Base-by-base conservation (phyloP, 495 filamentous ascomycete genomes). In the Aspergillus nanangensis region DNA sequence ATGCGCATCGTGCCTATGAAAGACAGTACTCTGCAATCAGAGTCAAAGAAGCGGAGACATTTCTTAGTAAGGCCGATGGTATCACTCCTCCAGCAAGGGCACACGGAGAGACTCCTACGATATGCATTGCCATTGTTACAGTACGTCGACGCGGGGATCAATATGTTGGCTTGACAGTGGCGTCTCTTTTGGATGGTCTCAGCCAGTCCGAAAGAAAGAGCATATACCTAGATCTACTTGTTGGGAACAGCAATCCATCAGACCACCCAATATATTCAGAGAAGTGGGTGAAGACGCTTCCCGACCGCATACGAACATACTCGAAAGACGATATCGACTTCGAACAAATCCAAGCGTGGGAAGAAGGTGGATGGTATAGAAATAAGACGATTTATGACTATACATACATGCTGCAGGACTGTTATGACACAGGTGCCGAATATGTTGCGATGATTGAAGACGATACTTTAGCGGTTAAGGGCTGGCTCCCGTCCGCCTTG, bases 101-200 rank as follows among this genome's bases (percentile, higher is more conserved):
- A 14, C 18, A 33, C 4, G 14, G 14, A 3, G 19, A 37, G 20
- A 3, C 31, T 11, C 44, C 53, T 2, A 48, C 32, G 1, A 1
- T 56, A 5, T 56, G 53, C 19, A 35, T 55, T 21, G 52, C 47
- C 14, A 51, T 56, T 10, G 48, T 50, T 19, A 45, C 53, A 7
- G 41, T 55, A 10, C 32, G 40, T 14, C 52, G 52, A 32, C 7
- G 47, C 7, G 48, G 45, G 8, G 48, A 47, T 10, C 44, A 51
- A 41, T 79, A 76, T 45, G 56, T 79, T 15, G 52, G 61, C 7
- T 51, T 57, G 8, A 65, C 72, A 4, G 44, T 79, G 7, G 76
- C 69, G 15, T 73, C 71, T 3, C 52, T 79, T 21, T 58, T 71
- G 34, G 67, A 66, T 3, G 71, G 65, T 0, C 54, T 79, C 7